Percentiles rank a stretch among this genome's conserved stretches.
phyloP scores from a whole-genome alignment of 176 grass and related monocot species.

The Puya raimondii region DNA sequence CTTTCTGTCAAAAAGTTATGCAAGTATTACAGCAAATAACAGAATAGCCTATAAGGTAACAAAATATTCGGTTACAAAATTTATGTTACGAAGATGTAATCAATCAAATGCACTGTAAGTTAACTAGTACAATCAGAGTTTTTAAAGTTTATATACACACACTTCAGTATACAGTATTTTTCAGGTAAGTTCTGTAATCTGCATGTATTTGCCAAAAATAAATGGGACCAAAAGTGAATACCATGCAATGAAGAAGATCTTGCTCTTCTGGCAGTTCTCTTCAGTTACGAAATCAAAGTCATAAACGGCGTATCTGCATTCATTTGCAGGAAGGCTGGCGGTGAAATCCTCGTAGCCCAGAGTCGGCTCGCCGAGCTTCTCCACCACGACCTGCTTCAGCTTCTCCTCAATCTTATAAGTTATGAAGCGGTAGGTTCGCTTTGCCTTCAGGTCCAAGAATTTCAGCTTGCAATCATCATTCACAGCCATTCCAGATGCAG shows the following conservation, averaged over 20 bases:
- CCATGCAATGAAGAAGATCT: conserved; percentile 60
- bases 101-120: too few relatives aligned
- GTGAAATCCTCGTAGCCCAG: conserved; percentile 27
- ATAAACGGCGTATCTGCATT: conserved; percentile 34
- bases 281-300: conserved; percentile 58
- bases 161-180: not conserved
- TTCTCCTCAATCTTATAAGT: conserved; percentile 28
- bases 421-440: conserved; percentile 21
- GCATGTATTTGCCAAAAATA: not conserved
- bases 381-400: conserved; percentile 19
- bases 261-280: conserved; percentile 69
- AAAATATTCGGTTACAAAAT: not conserved
- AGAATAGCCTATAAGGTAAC: too few relatives aligned
- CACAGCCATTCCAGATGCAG: conserved; percentile 17
- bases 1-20: too few relatives aligned
- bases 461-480: conserved; percentile 23
- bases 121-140: too few relatives aligned
- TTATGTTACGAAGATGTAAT: not conserved
- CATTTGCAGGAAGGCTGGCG: conserved; percentile 15
- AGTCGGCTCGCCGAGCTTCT: conserved; percentile 19
- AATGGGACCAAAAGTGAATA: not conserved
- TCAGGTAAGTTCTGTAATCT: not conserved
- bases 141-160: too few relatives aligned
- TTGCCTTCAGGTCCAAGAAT: conserved; percentile 28
- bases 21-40: too few relatives aligned